These are phyloP conservation scores for Magnolia kwangsiensis DNA, from an alignment of 164 flowering plant species.

Conservation along the genomic window DNA sequence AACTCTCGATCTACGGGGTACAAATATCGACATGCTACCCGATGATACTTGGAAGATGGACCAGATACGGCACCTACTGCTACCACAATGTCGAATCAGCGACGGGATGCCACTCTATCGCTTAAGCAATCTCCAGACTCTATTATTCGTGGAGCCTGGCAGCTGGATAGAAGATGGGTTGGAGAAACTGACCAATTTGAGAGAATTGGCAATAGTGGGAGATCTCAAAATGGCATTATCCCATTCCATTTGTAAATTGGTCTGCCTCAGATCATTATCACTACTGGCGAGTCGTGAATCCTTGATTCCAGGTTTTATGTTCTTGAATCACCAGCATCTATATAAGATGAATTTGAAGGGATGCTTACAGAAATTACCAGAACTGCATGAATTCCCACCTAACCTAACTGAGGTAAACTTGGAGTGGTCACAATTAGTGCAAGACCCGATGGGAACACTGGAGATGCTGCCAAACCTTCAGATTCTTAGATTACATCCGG, in stretches of 20 bases:
- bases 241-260: not conserved
- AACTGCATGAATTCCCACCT: not conserved
- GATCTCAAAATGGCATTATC: not conserved
- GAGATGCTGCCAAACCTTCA: not conserved
- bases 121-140: slow-evolving; percentile 3
- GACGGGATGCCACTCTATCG: too few relatives aligned
- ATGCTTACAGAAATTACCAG: not conserved
- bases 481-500: not conserved
- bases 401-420: not conserved
- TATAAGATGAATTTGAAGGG: not conserved
- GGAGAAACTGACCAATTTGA: not conserved
- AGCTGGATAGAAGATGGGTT: not conserved
- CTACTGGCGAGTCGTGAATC: not conserved
- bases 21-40: too few relatives aligned
- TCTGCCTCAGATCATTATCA: not conserved
- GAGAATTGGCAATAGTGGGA: not conserved
- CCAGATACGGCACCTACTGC: slow-evolving; percentile 1
- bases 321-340: not conserved
- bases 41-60: slow-evolving; percentile 1
- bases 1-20: too few relatives aligned
- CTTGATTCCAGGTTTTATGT: not conserved
- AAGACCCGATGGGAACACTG: not conserved
- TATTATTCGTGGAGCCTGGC: not conserved
- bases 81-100: not conserved
- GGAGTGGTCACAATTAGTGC: not conserved